Evolutionary conservation across 805 yeast genomes (phyloP).

Genomic region (Lipomyces anomalus): DNA sequence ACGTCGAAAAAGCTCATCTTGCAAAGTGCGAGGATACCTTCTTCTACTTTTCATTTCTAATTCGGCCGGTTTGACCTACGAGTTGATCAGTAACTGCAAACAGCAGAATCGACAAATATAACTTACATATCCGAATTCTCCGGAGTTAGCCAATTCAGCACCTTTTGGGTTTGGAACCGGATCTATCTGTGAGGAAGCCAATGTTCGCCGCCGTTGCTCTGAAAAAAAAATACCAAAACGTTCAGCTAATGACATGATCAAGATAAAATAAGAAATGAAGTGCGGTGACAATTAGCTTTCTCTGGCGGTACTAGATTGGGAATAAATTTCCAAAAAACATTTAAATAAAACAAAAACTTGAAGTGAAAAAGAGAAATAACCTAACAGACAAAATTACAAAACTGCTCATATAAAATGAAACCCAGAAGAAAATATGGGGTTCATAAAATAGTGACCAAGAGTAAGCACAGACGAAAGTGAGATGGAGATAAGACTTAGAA

Average conservation of each 20-base stretch:
- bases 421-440: neutral
- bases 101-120: neutral
- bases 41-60: slow-evolving; percentile 12
- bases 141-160: slow-evolving; percentile 15
- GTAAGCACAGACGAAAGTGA: neutral
- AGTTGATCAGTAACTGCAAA: neutral
- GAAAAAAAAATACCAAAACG: slow-evolving; percentile 9
- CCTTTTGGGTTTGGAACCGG: slow-evolving; percentile 22
- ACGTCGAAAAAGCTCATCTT: slow-evolving; percentile 19
- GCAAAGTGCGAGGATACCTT: slow-evolving; percentile 13
- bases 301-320: too few relatives aligned
- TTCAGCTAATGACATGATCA: slow-evolving; percentile 15
- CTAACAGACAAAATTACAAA: neutral
- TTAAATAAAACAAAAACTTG: neutral
- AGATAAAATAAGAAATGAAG: too few relatives aligned
- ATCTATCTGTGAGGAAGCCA: slow-evolving; percentile 2
- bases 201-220: slow-evolving; percentile 14
- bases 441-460: neutral
- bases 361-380: neutral
- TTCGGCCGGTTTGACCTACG: slow-evolving; percentile 13
- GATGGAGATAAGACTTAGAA: neutral
- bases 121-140: slow-evolving; percentile 22
- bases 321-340: too few relatives aligned
- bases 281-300: too few relatives aligned
- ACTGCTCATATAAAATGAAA: neutral